These are phyloP conservation scores for Galium porrigens DNA, from an alignment of 305 asterid genomes.

Conservation along the genomic window DNA sequence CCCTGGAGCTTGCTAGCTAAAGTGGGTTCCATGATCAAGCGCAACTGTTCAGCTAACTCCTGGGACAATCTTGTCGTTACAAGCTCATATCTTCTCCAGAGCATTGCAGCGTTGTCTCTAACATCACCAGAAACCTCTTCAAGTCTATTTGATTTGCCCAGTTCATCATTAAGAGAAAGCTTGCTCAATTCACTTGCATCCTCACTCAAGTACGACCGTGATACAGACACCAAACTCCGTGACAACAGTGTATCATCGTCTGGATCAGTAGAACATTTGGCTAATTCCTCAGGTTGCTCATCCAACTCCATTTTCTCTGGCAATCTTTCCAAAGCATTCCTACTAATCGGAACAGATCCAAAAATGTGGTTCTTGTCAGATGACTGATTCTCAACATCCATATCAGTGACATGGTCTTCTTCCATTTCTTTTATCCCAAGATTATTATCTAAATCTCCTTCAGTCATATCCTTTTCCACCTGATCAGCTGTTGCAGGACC, in stretches of 20 bases:
- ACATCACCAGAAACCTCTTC: conserved; percentile 32
- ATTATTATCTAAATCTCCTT: conserved; percentile 40
- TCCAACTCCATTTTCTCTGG: conserved; percentile 26
- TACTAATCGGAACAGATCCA: conserved; percentile 25
- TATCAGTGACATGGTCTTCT: conserved; percentile 31
- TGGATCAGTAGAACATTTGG: conserved; percentile 24
- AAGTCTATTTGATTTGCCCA: conserved; percentile 37
- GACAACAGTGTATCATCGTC: conserved; percentile 22
- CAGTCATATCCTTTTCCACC: conserved; percentile 20
- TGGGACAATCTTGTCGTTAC: conserved; percentile 69
- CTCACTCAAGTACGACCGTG: conserved; percentile 41
- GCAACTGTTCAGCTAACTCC: conserved; percentile 86
- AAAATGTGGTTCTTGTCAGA: conserved; percentile 39
- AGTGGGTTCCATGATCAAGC: conserved; percentile 93
- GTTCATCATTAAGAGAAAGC: conserved; percentile 33
- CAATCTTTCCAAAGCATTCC: conserved; percentile 23
- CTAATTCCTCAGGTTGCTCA: conserved; percentile 32
- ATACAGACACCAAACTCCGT: conserved; percentile 41
- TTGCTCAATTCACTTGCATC: conserved; percentile 25
- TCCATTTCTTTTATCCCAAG: conserved; percentile 18
- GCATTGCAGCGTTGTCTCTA: conserved; percentile 45
- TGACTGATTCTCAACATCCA: conserved; percentile 36
- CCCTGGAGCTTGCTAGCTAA: conserved; percentile 94
- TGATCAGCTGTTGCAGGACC: conserved; percentile 91
- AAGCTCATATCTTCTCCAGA: conserved; percentile 68